Evolutionary conservation across 768 basidiomycete genomes (phyloP).

Genomic region (Sarcodon aspratus): DNA sequence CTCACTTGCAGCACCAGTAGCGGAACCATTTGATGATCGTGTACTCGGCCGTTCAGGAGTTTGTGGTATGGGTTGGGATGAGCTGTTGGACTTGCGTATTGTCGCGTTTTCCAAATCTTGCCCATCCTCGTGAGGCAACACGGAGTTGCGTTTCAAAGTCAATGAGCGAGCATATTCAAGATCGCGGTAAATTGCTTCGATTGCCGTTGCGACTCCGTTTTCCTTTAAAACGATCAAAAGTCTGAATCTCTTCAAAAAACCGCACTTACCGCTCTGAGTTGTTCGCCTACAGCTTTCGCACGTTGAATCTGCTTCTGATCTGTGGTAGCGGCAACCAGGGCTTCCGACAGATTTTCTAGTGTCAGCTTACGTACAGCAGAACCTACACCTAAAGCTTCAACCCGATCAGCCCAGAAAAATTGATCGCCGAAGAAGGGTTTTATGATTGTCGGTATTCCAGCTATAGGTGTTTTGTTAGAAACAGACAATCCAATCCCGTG

Average conservation of each 20-base stretch:
- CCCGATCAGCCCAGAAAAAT: constrained; percentile 95
- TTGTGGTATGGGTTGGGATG: constrained; percentile 9
- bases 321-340: constrained; percentile 71
- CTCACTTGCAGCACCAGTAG: constrained; percentile 53
- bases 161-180: constrained; percentile 87
- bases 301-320: constrained; percentile 83
- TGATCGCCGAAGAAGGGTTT: constrained; percentile 98
- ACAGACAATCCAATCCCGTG: background rate
- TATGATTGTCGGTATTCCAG: constrained; percentile 92
- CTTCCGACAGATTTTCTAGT: constrained; percentile 64
- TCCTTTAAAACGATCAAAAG: constrained; percentile 39
- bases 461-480: constrained; percentile 23
- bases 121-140: constrained; percentile 10
- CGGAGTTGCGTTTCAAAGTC: constrained; percentile 44
- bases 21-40: constrained; percentile 32
- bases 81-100: constrained; percentile 14
- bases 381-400: constrained; percentile 93
- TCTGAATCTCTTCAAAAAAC: background rate
- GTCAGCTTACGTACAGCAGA: constrained; percentile 82
- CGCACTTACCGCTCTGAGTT: constrained; percentile 63
- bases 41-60: constrained; percentile 13
- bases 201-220: constrained; percentile 86
- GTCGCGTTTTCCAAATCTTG: constrained; percentile 24
- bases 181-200: constrained; percentile 94
- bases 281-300: constrained; percentile 75